Evolutionary conservation across 352 stramenopile genomes (phyloP).

Genomic region (Pythium phragmitis): DNA sequence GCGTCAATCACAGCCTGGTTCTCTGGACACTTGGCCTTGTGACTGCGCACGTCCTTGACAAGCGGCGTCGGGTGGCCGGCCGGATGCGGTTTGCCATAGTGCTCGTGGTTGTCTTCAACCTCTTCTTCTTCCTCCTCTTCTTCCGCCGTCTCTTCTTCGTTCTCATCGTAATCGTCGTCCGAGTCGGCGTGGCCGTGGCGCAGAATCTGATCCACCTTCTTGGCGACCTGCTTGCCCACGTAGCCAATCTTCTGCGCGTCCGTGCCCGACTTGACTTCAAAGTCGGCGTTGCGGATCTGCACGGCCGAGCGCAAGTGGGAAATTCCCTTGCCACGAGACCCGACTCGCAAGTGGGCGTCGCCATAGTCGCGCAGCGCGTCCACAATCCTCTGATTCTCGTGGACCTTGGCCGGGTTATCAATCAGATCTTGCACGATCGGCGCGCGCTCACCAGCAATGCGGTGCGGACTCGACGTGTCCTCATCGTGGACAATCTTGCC

Average conservation of each 20-base stretch:
- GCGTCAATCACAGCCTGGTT: constrained; percentile 72
- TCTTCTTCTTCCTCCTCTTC: constrained; percentile 39
- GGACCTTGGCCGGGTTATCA: constrained; percentile 47
- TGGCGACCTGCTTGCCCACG: constrained; percentile 51
- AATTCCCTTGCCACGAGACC: constrained; percentile 65
- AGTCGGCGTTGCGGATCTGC: constrained; percentile 55
- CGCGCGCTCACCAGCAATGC: constrained; percentile 44
- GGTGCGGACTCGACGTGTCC: constrained; percentile 29
- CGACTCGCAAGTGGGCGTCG: constrained; percentile 65
- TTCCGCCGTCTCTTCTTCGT: constrained; percentile 41
- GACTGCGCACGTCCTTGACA: constrained; percentile 45
- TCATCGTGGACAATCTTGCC: constrained; percentile 60
- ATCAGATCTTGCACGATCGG: constrained; percentile 74
- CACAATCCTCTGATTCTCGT: constrained; percentile 71
- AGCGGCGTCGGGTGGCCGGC: constrained; percentile 40
- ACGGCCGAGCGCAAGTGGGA: constrained; percentile 69
- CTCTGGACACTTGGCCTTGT: constrained; percentile 34
- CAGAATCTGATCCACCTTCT: constrained; percentile 80
- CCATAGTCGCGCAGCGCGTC: constrained; percentile 68
- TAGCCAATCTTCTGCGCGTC: constrained; percentile 61
- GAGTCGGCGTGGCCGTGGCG: constrained; percentile 66
- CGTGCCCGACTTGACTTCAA: constrained; percentile 43
- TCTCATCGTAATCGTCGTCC: constrained; percentile 60
- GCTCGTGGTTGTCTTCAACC: constrained; percentile 21
- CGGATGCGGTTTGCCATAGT: constrained; percentile 26